These are phyloP conservation scores for Plasmodium gaboni DNA, from an alignment of 169 alveolate species.

Conservation along the genomic window DNA sequence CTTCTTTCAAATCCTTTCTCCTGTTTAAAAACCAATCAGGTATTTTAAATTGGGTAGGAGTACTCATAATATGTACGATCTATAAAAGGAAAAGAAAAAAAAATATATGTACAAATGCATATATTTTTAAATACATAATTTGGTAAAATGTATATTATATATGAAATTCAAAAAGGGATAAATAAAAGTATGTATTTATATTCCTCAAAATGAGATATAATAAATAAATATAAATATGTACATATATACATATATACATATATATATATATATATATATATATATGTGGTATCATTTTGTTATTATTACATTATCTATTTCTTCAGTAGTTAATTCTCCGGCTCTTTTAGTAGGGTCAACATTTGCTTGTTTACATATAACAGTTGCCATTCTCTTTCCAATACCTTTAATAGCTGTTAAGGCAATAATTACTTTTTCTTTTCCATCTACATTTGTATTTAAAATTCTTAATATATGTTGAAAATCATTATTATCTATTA, in stretches of 20 bases:
- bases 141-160: too few species aligned
- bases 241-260: background rate
- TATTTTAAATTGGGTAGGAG: constrained; percentile 95
- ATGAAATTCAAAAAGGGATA: too few species aligned
- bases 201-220: too few species aligned
- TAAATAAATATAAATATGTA: background rate
- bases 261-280: background rate
- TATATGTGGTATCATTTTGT: background rate
- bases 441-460: constrained; percentile 99
- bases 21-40: constrained; percentile 99
- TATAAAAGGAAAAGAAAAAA: constrained; percentile 40
- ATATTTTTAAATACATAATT: background rate
- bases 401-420: constrained; percentile 98
- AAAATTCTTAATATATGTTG: constrained; percentile 98
- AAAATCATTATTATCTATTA: constrained; percentile 92
- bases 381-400: constrained; percentile 98
- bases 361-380: constrained; percentile 97
- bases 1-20: constrained; percentile 96
- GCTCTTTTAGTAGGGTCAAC: constrained; percentile 98
- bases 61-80: constrained; percentile 91
- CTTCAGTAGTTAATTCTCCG: constrained; percentile 97
- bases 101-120: background rate
- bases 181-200: too few species aligned
- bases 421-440: constrained; percentile 97
- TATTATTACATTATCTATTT: constrained; percentile 89